A percentile compares a stretch with the other conserved stretches of the same genome.
These are phyloP conservation scores for Cerioporus squamosus DNA, from an alignment of 1,284 basidiomycete genomes.

Conservation along the genomic window DNA sequence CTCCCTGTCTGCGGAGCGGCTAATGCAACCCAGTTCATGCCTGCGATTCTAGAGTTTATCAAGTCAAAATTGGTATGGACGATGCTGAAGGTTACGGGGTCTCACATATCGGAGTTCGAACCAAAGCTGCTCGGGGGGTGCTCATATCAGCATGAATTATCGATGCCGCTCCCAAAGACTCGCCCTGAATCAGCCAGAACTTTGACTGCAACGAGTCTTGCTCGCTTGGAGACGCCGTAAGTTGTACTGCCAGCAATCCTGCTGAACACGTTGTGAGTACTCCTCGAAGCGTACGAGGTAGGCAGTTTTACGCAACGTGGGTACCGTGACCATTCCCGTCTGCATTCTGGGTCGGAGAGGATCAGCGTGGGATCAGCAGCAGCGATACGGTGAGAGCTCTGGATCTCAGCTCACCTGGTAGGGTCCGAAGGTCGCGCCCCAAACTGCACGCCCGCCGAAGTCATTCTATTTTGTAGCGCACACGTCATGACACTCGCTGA, in stretches of 20 bases:
- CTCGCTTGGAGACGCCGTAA: slow-evolving; percentile 59
- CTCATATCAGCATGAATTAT: neutral
- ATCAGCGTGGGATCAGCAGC: too few species aligned
- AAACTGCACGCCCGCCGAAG: neutral
- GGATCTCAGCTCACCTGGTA: neutral
- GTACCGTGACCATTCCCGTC: slow-evolving; percentile 5
- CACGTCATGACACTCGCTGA: neutral
- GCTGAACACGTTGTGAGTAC: neutral
- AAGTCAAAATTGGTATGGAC: neutral
- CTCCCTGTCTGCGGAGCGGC: slow-evolving; percentile 1
- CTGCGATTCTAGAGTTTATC: neutral
- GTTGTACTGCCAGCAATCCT: neutral
- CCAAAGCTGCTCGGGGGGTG: neutral
- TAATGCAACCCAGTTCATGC: slow-evolving; percentile 9
- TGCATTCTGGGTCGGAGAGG: neutral
- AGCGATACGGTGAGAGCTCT: too few species aligned
- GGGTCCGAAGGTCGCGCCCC: neutral
- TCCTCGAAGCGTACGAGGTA: neutral
- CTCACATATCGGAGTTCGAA: neutral
- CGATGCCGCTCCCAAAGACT: slow-evolving; percentile 30
- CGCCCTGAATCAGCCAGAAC: slow-evolving; percentile 58
- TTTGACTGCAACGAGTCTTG: slow-evolving; percentile 63
- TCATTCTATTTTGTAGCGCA: neutral
- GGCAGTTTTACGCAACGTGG: neutral
- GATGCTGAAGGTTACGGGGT: too few species aligned